Conservation (phyloP, 2,329 filamentous ascomycete genomes). For the Penicillium sp. region DNA sequence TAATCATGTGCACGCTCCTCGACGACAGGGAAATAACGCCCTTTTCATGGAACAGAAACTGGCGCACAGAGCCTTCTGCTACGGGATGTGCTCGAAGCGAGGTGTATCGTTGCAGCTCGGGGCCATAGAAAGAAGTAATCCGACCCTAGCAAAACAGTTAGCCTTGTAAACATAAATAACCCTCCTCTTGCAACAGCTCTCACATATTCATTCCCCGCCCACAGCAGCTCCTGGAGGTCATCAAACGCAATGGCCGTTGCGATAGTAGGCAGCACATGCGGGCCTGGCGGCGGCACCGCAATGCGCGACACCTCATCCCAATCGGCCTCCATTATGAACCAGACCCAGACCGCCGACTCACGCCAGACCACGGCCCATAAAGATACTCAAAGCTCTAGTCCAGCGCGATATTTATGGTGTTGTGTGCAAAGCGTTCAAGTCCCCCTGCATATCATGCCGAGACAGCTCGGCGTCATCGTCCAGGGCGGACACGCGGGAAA, state of each 20-base stretch:
- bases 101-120: constrained; percentile 82
- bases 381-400: background rate
- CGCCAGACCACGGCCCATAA: constrained; percentile 15
- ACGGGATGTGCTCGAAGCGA: constrained; percentile 76
- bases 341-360: no score
- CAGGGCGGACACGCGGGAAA: constrained; percentile 9
- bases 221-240: constrained; percentile 80
- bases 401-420: background rate
- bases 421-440: background rate
- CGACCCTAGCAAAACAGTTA: constrained; percentile 56
- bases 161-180: background rate
- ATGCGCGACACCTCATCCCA: constrained; percentile 71
- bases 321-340: constrained; percentile 46
- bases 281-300: constrained; percentile 71
- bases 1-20: constrained; percentile 83
- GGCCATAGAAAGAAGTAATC: constrained; percentile 81
- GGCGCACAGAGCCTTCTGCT: constrained; percentile 74
- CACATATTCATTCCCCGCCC: constrained; percentile 89
- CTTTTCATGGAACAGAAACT: constrained; percentile 86
- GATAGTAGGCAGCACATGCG: constrained; percentile 65
- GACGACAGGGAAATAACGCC: constrained; percentile 83
- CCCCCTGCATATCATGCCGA: constrained; percentile 3
- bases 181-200: constrained; percentile 36
- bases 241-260: constrained; percentile 86
- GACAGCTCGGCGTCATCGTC: constrained; percentile 13